These are phyloP conservation scores for Kuraishia piskuri DNA, from an alignment of 805 yeast species.

Conservation along the genomic window DNA sequence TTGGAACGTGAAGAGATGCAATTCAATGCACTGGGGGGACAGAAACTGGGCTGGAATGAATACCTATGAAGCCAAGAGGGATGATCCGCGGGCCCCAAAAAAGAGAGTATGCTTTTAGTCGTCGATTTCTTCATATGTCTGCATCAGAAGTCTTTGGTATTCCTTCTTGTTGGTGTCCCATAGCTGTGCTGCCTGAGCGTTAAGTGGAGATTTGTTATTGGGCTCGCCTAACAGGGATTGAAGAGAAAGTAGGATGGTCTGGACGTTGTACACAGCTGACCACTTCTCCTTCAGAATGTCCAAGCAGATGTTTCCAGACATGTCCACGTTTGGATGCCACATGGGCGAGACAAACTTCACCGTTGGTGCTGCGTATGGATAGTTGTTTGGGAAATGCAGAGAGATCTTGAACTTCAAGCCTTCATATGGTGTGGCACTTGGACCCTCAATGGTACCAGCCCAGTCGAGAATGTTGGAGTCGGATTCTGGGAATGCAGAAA, in stretches of 20 bases:
- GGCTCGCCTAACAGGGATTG: slow-evolving; percentile 73
- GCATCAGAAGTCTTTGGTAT: slow-evolving; percentile 27
- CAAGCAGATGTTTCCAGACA: slow-evolving; percentile 82
- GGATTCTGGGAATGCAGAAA: slow-evolving; percentile 45
- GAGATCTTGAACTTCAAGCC: slow-evolving; percentile 78
- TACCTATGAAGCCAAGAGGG: neutral
- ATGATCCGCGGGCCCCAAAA: neutral
- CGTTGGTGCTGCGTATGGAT: slow-evolving; percentile 92
- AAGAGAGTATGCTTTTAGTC: slow-evolving; percentile 9
- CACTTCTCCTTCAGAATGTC: slow-evolving; percentile 90
- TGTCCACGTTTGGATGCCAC: slow-evolving; percentile 87
- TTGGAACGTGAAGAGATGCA: neutral
- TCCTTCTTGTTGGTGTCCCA: slow-evolving; percentile 38
- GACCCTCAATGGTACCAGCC: slow-evolving; percentile 96
- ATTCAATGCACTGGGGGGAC: neutral
- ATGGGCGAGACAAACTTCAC: slow-evolving; percentile 78
- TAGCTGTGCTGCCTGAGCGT: slow-evolving; percentile 47
- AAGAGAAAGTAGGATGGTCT: slow-evolving; percentile 79
- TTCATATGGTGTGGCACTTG: slow-evolving; percentile 68
- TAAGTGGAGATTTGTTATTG: slow-evolving; percentile 45
- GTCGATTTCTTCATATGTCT: slow-evolving; percentile 27
- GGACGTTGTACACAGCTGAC: slow-evolving; percentile 90
- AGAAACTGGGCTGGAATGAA: neutral
- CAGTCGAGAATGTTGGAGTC: slow-evolving; percentile 56
- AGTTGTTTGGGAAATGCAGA: slow-evolving; percentile 90